These are phyloP conservation scores for Penicillium sp. DNA, from an alignment of 2,329 filamentous ascomycete genomes.

Conservation along the genomic window DNA sequence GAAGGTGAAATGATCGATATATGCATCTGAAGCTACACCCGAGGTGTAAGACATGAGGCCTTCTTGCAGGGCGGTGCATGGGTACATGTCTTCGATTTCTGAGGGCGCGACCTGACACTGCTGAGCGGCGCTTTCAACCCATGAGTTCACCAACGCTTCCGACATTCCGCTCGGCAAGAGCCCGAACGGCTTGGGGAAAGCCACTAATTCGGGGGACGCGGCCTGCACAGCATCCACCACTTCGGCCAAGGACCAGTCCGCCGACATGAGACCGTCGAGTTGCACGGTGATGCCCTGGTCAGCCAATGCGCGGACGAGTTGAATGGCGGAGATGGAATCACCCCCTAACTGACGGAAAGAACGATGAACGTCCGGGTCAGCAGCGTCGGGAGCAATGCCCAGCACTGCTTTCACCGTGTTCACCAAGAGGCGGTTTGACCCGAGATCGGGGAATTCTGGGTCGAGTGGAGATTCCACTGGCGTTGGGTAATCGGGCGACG, in stretches of 20 bases:
- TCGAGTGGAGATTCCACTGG: no score
- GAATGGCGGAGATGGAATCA: not conserved
- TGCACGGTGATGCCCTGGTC: not conserved
- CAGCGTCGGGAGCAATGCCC: not conserved
- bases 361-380: not conserved
- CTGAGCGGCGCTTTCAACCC: not conserved
- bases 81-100: not conserved
- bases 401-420: no score
- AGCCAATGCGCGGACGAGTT: not conserved
- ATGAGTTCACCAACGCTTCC: not conserved
- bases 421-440: no score
- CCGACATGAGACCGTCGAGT: not conserved
- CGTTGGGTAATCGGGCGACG: no score
- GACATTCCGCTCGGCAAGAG: no score
- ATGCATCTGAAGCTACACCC: not conserved
- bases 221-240: no score
- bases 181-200: no score
- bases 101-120: not conserved
- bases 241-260: not conserved
- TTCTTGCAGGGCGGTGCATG: not conserved
- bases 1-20: not conserved
- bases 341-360: not conserved
- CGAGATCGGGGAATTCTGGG: no score
- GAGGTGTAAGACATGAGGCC: not conserved
- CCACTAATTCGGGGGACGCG: no score